Conservation (phyloP, 768 basidiomycete genomes). For the Cystofilobasidium capitatum region DNA sequence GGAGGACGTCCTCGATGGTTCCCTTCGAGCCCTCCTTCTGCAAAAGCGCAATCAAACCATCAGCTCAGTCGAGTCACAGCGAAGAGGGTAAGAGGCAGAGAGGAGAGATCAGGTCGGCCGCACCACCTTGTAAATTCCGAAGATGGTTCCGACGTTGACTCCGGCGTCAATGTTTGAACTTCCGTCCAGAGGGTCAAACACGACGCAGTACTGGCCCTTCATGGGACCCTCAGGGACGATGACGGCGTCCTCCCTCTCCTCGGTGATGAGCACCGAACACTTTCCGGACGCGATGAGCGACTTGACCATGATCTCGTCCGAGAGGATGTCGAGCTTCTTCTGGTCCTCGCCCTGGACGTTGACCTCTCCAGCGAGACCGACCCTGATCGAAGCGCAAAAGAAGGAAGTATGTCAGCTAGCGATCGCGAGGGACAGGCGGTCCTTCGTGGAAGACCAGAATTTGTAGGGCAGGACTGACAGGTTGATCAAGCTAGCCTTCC, state of each 20-base stretch:
- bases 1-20: slow-evolving; percentile 73
- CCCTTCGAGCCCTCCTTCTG: slow-evolving; percentile 70
- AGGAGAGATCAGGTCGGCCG: slow-evolving; percentile 34
- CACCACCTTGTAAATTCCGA: slow-evolving; percentile 88
- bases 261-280: slow-evolving; percentile 90
- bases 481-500: slow-evolving; percentile 93
- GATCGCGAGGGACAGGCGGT: background rate
- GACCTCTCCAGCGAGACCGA: slow-evolving; percentile 89
- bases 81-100: background rate
- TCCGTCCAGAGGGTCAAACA: slow-evolving; percentile 95
- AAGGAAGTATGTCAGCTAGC: background rate
- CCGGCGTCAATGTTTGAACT: slow-evolving; percentile 91
- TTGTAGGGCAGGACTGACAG: slow-evolving; percentile 51
- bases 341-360: slow-evolving; percentile 98
- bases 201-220: slow-evolving; percentile 88
- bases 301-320: slow-evolving; percentile 99
- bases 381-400: slow-evolving; percentile 44
- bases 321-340: slow-evolving; percentile 92
- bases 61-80: background rate
- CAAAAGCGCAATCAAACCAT: slow-evolving; percentile 12
- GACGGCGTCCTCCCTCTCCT: slow-evolving; percentile 81
- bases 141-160: slow-evolving; percentile 91
- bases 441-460: background rate
- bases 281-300: slow-evolving; percentile 92
- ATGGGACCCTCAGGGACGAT: slow-evolving; percentile 65